These are phyloP conservation scores for Arthrinium puccinioides DNA, from an alignment of 2,329 filamentous ascomycete genomes.

Conservation along the genomic window DNA sequence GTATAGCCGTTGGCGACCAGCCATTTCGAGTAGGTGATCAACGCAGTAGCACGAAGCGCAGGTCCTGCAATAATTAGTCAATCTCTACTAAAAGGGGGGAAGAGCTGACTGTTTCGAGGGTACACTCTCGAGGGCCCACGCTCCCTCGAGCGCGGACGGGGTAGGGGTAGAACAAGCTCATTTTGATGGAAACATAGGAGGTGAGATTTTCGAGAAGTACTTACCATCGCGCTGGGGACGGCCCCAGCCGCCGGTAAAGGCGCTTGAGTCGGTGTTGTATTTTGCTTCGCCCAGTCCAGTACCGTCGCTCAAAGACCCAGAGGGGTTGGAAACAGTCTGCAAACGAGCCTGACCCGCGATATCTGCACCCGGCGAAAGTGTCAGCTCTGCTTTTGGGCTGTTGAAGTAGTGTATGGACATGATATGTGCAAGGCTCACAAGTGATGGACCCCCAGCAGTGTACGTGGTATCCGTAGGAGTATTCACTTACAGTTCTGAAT, in stretches of 20 bases:
- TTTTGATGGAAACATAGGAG: too few species aligned
- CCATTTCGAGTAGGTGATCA: conserved; percentile 68
- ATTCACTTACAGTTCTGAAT: conserved; percentile 49
- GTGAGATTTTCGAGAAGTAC: too few species aligned
- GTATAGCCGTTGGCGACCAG: conserved; percentile 59
- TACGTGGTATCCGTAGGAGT: too few species aligned
- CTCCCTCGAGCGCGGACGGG: too few species aligned
- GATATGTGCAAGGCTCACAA: too few species aligned
- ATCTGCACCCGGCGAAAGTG: conserved; percentile 22
- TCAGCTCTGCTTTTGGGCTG: neutral
- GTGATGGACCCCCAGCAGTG: neutral
- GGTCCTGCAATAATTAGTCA: too few species aligned
- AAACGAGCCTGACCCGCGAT: conserved; percentile 59
- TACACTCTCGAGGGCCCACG: too few species aligned
- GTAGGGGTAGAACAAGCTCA: too few species aligned
- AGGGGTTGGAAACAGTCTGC: conserved; percentile 63
- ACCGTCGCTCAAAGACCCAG: conserved; percentile 47
- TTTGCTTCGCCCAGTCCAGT: conserved; percentile 64
- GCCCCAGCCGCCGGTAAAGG: conserved; percentile 65
- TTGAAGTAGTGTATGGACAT: too few species aligned
- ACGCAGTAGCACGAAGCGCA: conserved; percentile 64
- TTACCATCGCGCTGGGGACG: conserved; percentile 77
- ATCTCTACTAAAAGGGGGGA: too few species aligned
- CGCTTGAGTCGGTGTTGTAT: conserved; percentile 56
- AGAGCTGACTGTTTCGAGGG: too few species aligned